A percentile compares a stretch with the other conserved stretches of the same genome.
phyloP scores from a whole-genome alignment of 2,329 filamentous ascomycete genomes.

The Akanthomyces dipterigenus region DNA sequence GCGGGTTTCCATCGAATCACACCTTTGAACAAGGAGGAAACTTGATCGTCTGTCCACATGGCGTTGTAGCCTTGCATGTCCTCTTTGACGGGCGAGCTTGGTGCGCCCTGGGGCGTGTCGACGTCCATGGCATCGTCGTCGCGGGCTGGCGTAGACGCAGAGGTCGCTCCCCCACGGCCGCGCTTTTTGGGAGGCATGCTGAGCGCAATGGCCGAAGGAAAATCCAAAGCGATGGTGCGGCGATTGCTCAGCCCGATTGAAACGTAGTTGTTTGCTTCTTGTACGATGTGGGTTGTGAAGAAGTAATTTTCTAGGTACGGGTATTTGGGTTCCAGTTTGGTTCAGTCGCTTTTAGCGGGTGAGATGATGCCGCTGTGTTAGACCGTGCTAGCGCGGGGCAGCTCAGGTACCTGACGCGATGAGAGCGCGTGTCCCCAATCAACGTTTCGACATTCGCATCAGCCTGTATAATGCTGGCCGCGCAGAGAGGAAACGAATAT shows the following conservation, averaged over 20 bases:
- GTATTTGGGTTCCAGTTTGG: neutral
- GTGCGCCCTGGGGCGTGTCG: conserved; percentile 46
- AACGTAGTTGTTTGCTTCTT: neutral
- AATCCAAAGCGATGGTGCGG: neutral
- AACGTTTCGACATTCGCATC: neutral
- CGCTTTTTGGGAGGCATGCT: conserved; percentile 67
- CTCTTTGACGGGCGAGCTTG: conserved; percentile 27
- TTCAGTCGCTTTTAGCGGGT: neutral
- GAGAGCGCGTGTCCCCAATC: neutral
- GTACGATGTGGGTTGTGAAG: neutral
- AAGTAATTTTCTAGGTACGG: neutral
- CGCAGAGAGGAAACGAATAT: neutral
- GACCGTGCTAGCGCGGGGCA: neutral
- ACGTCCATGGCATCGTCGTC: conserved; percentile 57
- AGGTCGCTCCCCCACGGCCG: conserved; percentile 48
- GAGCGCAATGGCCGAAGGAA: neutral
- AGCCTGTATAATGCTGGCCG: neutral
- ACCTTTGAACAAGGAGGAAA: conserved; percentile 85
- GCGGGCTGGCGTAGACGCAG: conserved; percentile 46
- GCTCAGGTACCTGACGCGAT: neutral
- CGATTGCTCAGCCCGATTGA: neutral
- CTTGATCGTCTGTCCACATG: conserved; percentile 92
- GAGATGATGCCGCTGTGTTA: neutral
- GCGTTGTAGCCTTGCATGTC: conserved; percentile 43
- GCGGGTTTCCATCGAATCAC: conserved; percentile 96